Percentiles rank a stretch among this genome's conserved stretches.
These are phyloP conservation scores for Pythium scleroteichum DNA, from an alignment of 352 stramenopile genomes.

Conservation along the genomic window DNA sequence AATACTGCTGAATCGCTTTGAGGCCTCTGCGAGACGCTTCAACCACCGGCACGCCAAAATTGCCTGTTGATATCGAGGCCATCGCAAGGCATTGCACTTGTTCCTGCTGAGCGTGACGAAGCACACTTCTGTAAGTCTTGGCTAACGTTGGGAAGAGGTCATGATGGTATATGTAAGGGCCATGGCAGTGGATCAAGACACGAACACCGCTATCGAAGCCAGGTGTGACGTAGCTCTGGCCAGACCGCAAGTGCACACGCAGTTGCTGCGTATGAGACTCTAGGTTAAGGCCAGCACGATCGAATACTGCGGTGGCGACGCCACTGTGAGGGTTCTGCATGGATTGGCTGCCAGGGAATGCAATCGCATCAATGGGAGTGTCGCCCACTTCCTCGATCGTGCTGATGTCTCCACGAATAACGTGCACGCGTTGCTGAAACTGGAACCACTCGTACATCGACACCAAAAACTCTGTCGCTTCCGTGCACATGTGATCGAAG, in stretches of 20 bases:
- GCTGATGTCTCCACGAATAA: conserved; percentile 47
- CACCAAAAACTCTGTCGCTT: conserved; percentile 35
- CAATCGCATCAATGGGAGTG: conserved; percentile 39
- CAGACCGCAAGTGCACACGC: conserved; percentile 27
- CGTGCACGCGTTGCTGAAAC: conserved; percentile 37
- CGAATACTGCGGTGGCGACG: conserved; percentile 44
- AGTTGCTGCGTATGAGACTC: conserved; percentile 34
- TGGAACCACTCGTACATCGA: conserved; percentile 37
- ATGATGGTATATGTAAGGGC: conserved; percentile 36
- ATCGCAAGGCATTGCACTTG: conserved; percentile 54
- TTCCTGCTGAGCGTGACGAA: conserved; percentile 39
- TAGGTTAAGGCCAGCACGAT: conserved; percentile 39
- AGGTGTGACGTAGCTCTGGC: conserved; percentile 45
- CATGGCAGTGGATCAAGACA: conserved; percentile 60
- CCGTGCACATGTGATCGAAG: conserved; percentile 23
- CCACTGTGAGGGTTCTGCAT: conserved; percentile 45
- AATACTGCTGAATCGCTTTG: conserved; percentile 25
- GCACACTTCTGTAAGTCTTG: conserved; percentile 44
- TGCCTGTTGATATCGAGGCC: conserved; percentile 69
- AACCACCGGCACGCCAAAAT: conserved; percentile 38
- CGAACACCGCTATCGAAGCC: conserved; percentile 47
- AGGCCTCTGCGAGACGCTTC: conserved; percentile 27
- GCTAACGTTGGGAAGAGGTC: conserved; percentile 41
- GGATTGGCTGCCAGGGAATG: conserved; percentile 47
- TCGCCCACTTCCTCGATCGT: conserved; percentile 38